Evolutionary conservation across 2,329 filamentous ascomycete genomes (phyloP), one percentile per base, ranked within the genome.

Genomic region (Exophiala xenobiotica): DNA sequence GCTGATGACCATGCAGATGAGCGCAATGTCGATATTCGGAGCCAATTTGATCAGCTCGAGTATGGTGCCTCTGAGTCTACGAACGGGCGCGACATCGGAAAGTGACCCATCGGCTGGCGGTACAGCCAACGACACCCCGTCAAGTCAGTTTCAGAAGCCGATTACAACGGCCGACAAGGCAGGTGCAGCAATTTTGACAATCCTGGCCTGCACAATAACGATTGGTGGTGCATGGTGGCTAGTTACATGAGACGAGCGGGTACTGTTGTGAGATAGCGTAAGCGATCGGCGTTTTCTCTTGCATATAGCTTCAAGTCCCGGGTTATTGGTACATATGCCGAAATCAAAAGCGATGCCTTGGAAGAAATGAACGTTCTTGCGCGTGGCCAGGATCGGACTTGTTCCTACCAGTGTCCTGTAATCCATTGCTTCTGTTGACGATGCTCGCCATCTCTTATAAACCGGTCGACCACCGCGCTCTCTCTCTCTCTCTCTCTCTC

Each of bases 1-100:
- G 24, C 49, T 54, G 43, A 53, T 20, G n/a, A 20, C 51, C 19
- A 46, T 22, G 22, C 31, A 62, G 57, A 86, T 88, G 78, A 83
- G 79, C 58, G 83, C 82, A 0, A 70, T 87, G 22, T 78, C 80
- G 16, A 77, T 83, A 9, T 70, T 88, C 59, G 81, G 82, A 67
- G 80, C 83, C 49, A 78, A 76, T 29, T 70, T 87, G n/a, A 68
- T 81, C 33, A 65, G 71, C 29, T 65, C 67, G n/a, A 68, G 70
- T 2, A 64, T 69, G 19, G 67, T 67, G 0, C 77, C 81, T 0
- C 70, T 78, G 12, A 82, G 80, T 0, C 71, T 72, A 0, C 64
- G 70, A 2, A 79, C 75, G 0, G 85, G 84, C 20, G 85, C 85
- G 39, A 86, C 66, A 8, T 74, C 71, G 42, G 59, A 59, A 11